Base-by-base conservation (phyloP, 2,329 filamentous ascomycete genomes). In the Ambrosiella beaveri region DNA sequence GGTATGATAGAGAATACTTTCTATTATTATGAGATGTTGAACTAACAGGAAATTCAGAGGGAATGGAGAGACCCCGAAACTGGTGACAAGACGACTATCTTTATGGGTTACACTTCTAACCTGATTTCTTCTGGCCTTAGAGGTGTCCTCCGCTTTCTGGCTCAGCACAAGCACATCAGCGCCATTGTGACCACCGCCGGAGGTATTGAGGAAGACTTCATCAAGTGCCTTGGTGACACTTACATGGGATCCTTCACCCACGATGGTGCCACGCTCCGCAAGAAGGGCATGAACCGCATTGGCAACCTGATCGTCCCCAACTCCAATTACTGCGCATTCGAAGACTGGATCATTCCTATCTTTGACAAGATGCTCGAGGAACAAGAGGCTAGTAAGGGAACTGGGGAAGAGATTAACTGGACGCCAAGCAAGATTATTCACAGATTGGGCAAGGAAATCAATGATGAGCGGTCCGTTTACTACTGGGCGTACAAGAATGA, bases 401-500 rank as follows among this genome's bases (percentile, higher is more conserved):
- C 78, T 7, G 79, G 85, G 11, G 78, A 85, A 13, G 76, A 86
- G 63, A 77, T 95, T 62, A 78, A 84, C 72, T 98, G 93, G 93
- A 97, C 93, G 0, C 93, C 93, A 0, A 93, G 86, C 65, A 95
- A 89, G 66, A 79, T 98, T 54, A 96, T 96, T 67, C 81, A 85
- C 65, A 81, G 93, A 0, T 78, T 98, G 1, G 93, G 93, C 52
- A 87, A 85, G 68, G 93, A 97, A 70, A 96, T 98, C 71, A 87
- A 95, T 70, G 81, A 97, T 69, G 87, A 95, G 71, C 77, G 83
- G 13, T 94, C 86, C 0, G 89, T 97, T 19, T 93, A 90, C 69
- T 96, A 97, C 74, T 98, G 93, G 93, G 91, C 91, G 0, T 94
- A 86, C 73, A 93, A 90, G 73, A 97, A 98, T 72, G 76, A 93